phyloP scores from a whole-genome alignment of 768 basidiomycete genomes.

The Amanita thiersii region DNA sequence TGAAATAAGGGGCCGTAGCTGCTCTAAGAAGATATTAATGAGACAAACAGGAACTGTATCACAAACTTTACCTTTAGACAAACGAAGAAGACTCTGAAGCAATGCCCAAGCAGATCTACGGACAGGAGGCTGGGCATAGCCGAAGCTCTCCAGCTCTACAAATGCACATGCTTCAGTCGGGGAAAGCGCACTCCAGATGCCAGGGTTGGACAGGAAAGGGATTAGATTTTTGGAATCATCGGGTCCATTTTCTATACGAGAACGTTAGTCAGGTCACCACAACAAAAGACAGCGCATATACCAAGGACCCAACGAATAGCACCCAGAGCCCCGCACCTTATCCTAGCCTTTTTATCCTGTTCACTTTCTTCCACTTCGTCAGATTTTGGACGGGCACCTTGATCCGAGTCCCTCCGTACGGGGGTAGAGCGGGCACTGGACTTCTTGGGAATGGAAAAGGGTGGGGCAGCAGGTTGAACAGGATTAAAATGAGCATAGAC shows the following conservation, averaged over 20 bases:
- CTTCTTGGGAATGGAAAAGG: slow-evolving; percentile 21
- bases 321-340: slow-evolving; percentile 64
- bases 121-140: slow-evolving; percentile 60
- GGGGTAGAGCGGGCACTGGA: slow-evolving; percentile 18
- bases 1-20: slow-evolving; percentile 25
- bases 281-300: slow-evolving; percentile 22
- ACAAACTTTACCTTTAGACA: slow-evolving; percentile 31
- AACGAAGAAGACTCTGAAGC: slow-evolving; percentile 35
- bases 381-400: slow-evolving; percentile 27
- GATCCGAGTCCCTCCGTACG: slow-evolving; percentile 25
- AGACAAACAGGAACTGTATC: background rate
- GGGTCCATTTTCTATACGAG: slow-evolving; percentile 12
- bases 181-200: slow-evolving; percentile 53
- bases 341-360: slow-evolving; percentile 57
- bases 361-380: slow-evolving; percentile 66
- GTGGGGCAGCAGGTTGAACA: slow-evolving; percentile 29
- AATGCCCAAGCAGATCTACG: slow-evolving; percentile 64
- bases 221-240: slow-evolving; percentile 22
- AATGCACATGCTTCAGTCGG: slow-evolving; percentile 34
- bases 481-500: slow-evolving; percentile 62
- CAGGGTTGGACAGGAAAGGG: slow-evolving; percentile 39
- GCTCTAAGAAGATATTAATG: slow-evolving; percentile 11
- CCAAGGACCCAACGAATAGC: slow-evolving; percentile 56
- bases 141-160: slow-evolving; percentile 39
- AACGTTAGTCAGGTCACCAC: background rate